Base-by-base conservation (phyloP, 208 protist genomes). In the Jaenimonas drosophilae region DNA sequence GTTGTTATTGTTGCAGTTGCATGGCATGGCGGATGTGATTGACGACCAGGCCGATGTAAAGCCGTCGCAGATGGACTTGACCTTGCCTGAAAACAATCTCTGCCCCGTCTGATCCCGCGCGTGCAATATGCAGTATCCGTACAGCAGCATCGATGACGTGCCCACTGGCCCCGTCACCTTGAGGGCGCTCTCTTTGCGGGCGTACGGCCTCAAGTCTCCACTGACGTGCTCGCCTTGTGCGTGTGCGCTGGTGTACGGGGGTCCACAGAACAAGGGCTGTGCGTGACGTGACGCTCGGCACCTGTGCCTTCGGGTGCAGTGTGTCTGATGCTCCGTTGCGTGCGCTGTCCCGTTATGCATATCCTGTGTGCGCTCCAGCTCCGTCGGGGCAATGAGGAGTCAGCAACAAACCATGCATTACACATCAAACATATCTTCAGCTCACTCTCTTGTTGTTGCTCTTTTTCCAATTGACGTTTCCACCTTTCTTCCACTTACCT, bases 11-110 rank as follows among this genome's bases (percentile, higher is more conserved):
- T 14, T 34, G 31, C 14, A 16, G 31, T 14, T 34, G 31, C 31
- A 16, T 34, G 31, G 14, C 14, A 14, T 34, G 31, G 14, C n/a
- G n/a, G n/a, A n/a, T n/a, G n/a, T n/a, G n/a, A n/a, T n/a, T 42
- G 59, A 65, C 24, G 48, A 24, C 59, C 21, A 59, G 59, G 59
- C 59, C 42, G 59, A 65, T 65, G 59, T 65, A 65, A 65, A 65
- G 59, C 59, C 59, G 59, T 65, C 59, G 59, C 59, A 65, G 59
- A 65, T 65, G 59, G 59, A 65, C 59, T 4, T 65, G 50, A 50
- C 55, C 27, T 34, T 14, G 4, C 4, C 36, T 64, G 58, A 64
- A 64, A 64, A 57, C 49, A 44, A 16, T 19, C 27, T 54, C 51
- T 24, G 58, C 58, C 58, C 58, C 42, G 58, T 58, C 58, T 64